Conservation (phyloP, 306 rosid species). For the Abrus precatorius region DNA sequence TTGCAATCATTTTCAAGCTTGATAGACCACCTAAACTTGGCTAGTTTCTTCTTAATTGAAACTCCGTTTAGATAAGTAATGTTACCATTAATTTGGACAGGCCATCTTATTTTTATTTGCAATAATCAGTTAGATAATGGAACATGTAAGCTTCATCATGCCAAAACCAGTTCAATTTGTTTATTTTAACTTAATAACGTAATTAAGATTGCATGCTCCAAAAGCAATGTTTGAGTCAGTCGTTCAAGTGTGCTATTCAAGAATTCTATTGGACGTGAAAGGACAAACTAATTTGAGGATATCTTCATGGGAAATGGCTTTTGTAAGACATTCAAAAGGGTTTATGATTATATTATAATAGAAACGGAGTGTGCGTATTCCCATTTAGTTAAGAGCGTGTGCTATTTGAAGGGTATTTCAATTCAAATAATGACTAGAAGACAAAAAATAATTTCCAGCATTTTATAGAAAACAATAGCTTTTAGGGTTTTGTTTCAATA, state of each 20-base stretch:
- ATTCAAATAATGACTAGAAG: neutral
- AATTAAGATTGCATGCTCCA: constrained; percentile 6
- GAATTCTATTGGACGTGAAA: neutral
- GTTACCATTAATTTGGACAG: constrained; percentile 40
- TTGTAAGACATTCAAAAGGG: constrained; percentile 1
- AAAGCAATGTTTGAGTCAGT: constrained; percentile 21
- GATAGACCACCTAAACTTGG: constrained; percentile 42
- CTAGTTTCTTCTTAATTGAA: constrained; percentile 8
- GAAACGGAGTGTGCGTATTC: neutral
- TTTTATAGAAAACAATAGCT: neutral
- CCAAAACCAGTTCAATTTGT: neutral
- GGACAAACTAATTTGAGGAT: constrained; percentile 23
- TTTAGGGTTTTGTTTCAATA: neutral
- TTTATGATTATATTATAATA: too few relatives aligned
- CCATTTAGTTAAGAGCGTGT: neutral
- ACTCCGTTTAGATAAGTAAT: constrained; percentile 28
- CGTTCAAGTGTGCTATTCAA: neutral
- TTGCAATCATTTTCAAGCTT: constrained; percentile 45
- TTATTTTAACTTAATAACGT: neutral
- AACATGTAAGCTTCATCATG: neutral
- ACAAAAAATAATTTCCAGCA: neutral
- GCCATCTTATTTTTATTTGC: constrained; percentile 21
- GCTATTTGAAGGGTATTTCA: neutral
- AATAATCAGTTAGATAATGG: neutral
- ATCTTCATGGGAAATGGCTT: neutral